phyloP scores from a whole-genome alignment of 768 basidiomycete genomes.

The Tricholoma saponaceum region DNA sequence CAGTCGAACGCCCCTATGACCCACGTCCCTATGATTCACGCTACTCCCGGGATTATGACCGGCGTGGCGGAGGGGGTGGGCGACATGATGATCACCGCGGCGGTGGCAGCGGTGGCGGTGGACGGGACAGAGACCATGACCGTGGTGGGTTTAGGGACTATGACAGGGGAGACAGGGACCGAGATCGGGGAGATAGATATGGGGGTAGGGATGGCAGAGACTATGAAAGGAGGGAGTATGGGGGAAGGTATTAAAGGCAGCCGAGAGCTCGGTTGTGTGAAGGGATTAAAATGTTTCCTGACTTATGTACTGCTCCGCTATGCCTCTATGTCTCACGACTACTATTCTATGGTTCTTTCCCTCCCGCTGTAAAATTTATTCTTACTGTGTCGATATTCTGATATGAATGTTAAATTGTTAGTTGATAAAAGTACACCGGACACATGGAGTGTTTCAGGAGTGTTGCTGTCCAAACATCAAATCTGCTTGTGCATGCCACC shows the following conservation, averaged over 20 bases:
- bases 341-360: neutral
- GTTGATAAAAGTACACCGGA: too few relatives aligned
- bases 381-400: neutral
- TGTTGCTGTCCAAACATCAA: too few relatives aligned
- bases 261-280: neutral
- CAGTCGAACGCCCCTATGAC: slow-evolving; percentile 85
- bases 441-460: too few relatives aligned
- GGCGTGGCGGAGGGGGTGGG: slow-evolving; percentile 45
- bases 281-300: neutral
- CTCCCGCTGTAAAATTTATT: neutral
- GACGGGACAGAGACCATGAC: slow-evolving; percentile 28
- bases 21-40: slow-evolving; percentile 90
- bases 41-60: slow-evolving; percentile 66
- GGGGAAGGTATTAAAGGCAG: neutral
- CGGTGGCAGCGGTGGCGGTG: slow-evolving; percentile 19
- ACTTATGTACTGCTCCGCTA: neutral
- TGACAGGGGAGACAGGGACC: slow-evolving; percentile 40
- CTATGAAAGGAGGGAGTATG: slow-evolving; percentile 25
- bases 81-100: slow-evolving; percentile 40
- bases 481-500: too few relatives aligned
- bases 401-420: too few relatives aligned
- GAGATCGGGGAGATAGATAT: slow-evolving; percentile 33
- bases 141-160: slow-evolving; percentile 44
- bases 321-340: neutral
- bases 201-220: slow-evolving; percentile 20